Base-by-base conservation (phyloP, 2,329 filamentous ascomycete genomes). In the Sclerotinia borealis region DNA sequence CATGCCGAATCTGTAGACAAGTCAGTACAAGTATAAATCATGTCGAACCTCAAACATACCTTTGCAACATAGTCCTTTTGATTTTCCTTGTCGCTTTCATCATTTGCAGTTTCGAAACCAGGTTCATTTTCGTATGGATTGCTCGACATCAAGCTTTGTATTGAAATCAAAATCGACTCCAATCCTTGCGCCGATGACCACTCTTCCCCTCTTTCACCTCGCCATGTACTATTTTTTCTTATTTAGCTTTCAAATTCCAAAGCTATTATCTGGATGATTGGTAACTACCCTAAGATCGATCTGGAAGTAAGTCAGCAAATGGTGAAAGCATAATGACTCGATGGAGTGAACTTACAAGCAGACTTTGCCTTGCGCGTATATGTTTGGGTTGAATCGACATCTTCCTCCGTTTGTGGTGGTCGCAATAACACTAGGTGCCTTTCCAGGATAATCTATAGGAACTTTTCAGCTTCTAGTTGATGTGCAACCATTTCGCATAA, bases 51-150 rank as follows among this genome's bases (percentile, higher is more conserved):
- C n/a, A 6, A 51, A 8, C 50, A 13, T 60, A 91, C 90, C 84
- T 96, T 97, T 56, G 87, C 85, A 15, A 90, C 82, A 72, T 97
- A 97, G 11, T 85, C 81, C 66, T 84, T 82, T 75, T 93, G 90
- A 64, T 87, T 82, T 75, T 87, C 85, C 76, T 90, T 88, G 74
- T 96, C 92, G 4, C 81, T 77, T 0, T 81, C 77, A 10, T 84
- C 81, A 51, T 88, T 88, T 15, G 87, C 84, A 65, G 89, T 83
- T 74, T 98, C 93, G 70, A 91, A 97, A 7, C 95, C 95, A 1
- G 95, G 95, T 75, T 99, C 95, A 71, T 98, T 97, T 74, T 95
- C 91, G 76, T 96, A 98, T 0, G 93, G 95, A 70, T 97, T 96
- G 34, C 85, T 79, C 1, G 92, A 96, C 89, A 99, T 93, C 50